A percentile compares a stretch with the other conserved stretches of the same genome.
phyloP scores from a whole-genome alignment of 1,284 basidiomycete species.

The Irpex sp. region DNA sequence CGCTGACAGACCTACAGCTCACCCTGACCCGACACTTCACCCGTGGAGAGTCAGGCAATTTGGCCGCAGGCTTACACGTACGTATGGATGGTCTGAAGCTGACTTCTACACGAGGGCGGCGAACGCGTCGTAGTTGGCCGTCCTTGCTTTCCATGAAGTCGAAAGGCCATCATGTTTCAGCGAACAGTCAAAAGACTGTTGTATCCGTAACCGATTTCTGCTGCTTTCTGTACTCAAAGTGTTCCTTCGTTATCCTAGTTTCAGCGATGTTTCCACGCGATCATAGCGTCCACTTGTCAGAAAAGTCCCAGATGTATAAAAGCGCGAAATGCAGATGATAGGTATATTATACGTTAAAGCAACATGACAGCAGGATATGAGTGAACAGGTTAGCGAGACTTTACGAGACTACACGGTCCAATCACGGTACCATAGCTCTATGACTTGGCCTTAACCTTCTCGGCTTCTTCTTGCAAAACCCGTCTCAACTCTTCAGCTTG shows the following conservation, averaged over 20 bases:
- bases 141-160: background rate
- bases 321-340: background rate
- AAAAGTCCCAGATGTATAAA: background rate
- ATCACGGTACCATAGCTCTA: slow-evolving; percentile 8
- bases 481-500: slow-evolving; percentile 56
- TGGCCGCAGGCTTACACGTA: slow-evolving; percentile 53
- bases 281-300: background rate
- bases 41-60: slow-evolving; percentile 48
- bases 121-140: background rate
- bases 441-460: slow-evolving; percentile 26
- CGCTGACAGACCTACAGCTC: slow-evolving; percentile 40
- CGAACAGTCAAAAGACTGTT: background rate
- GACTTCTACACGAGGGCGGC: slow-evolving; percentile 39
- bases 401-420: no score
- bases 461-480: slow-evolving; percentile 62
- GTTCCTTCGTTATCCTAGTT: background rate
- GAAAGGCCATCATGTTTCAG: background rate
- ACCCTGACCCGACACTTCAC: slow-evolving; percentile 64
- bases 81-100: slow-evolving; percentile 70
- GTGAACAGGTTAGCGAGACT: background rate
- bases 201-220: background rate
- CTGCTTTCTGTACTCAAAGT: background rate
- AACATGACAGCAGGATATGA: background rate
- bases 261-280: background rate
- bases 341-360: background rate